These are phyloP conservation scores for Atkinsonella texensis DNA, from an alignment of 2,329 filamentous ascomycete species.

Conservation along the genomic window DNA sequence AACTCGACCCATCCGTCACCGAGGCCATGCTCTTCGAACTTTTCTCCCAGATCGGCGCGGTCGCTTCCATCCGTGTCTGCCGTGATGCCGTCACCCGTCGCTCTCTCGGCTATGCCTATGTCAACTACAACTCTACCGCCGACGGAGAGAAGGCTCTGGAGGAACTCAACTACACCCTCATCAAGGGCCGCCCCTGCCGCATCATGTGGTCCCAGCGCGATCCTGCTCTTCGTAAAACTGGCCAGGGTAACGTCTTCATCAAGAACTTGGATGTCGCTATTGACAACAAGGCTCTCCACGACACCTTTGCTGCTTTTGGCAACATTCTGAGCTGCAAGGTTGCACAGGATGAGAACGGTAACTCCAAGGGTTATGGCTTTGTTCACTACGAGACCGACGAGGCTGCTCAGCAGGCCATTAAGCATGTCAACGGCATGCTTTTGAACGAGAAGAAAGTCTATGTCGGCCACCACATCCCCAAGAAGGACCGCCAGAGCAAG, in stretches of 20 bases:
- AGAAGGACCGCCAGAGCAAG: conserved; percentile 99
- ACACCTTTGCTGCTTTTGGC: conserved; percentile 96
- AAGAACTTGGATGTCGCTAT: conserved; percentile 99
- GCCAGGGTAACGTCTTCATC: conserved; percentile 99
- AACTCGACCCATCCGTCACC: conserved; percentile 94
- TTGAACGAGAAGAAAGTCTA: conserved; percentile 99
- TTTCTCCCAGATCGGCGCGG: conserved; percentile 97
- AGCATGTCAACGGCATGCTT: conserved; percentile 99
- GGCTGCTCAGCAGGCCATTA: conserved; percentile 92
- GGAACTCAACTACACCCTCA: conserved; percentile 98
- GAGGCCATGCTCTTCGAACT: conserved; percentile 99
- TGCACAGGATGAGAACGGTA: conserved; percentile 89
- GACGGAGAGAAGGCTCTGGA: conserved; percentile 98
- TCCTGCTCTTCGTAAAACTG: conserved; percentile 96
- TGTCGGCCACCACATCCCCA: conserved; percentile 97
- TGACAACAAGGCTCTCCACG: conserved; percentile 99
- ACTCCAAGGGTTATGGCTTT: conserved; percentile 98
- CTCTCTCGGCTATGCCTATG: conserved; percentile 97
- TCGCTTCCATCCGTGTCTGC: conserved; percentile 98
- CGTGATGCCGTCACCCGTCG: conserved; percentile 97
- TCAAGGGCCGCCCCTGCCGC: conserved; percentile 97
- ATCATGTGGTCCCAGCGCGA: conserved; percentile 99
- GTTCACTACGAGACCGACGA: conserved; percentile 99
- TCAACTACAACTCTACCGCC: conserved; percentile 97
- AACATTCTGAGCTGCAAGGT: conserved; percentile 99